These are phyloP conservation scores for Hydnum rufescens DNA, from an alignment of 768 basidiomycete genomes.

Conservation along the genomic window DNA sequence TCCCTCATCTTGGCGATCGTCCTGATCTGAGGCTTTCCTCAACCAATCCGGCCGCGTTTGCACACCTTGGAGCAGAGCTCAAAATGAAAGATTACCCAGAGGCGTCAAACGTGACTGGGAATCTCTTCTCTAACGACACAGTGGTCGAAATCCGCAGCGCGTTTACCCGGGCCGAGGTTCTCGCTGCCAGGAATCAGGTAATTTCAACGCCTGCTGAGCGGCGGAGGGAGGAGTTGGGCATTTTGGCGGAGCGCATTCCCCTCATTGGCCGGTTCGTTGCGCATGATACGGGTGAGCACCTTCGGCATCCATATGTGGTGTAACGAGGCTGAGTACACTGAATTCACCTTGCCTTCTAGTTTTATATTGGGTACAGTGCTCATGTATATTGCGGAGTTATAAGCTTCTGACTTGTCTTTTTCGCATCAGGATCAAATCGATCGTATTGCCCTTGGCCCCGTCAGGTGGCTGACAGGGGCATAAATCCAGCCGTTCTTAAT, in stretches of 20 bases:
- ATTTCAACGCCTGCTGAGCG: too few species aligned
- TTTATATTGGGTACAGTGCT: too few species aligned
- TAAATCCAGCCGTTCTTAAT: too few species aligned
- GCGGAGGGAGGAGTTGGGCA: not conserved
- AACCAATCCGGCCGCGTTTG: not conserved
- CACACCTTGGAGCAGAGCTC: conserved; percentile 3
- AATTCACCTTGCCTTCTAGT: too few species aligned
- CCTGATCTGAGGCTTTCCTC: not conserved
- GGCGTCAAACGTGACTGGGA: not conserved
- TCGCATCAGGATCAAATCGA: too few species aligned
- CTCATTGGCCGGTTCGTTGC: not conserved
- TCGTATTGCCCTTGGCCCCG: too few species aligned
- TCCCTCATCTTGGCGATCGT: not conserved
- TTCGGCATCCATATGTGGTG: too few species aligned
- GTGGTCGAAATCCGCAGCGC: not conserved
- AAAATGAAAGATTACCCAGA: not conserved
- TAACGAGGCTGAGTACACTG: too few species aligned
- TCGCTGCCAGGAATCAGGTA: not conserved
- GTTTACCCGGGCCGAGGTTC: not conserved
- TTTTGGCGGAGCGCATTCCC: not conserved
- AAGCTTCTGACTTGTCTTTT: too few species aligned
- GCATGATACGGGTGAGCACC: not conserved
- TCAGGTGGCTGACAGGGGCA: too few species aligned
- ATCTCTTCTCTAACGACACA: not conserved
- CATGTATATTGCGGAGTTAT: too few species aligned